Conservation (phyloP, 1,284 basidiomycete genomes). For the Ganoderma sinense region DNA sequence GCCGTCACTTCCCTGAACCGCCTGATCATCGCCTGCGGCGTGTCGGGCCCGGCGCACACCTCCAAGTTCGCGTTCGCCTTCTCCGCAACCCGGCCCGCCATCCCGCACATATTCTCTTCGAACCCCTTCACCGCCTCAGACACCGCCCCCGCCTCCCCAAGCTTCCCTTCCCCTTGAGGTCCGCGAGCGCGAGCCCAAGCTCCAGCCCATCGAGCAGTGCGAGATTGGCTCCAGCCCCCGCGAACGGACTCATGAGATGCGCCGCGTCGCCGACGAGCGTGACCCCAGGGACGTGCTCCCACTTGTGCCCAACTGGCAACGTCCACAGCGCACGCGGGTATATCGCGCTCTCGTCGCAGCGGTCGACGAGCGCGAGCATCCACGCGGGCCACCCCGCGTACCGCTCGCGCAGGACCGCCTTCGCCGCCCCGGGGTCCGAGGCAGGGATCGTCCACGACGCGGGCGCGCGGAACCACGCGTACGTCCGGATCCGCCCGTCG, state of each 20-base stretch:
- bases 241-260: conserved; percentile 55
- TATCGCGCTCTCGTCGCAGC: conserved; percentile 20
- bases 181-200: too few species aligned
- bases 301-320: conserved; percentile 21
- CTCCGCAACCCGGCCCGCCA: not conserved
- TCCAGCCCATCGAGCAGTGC: not conserved
- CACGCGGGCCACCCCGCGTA: too few species aligned
- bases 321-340: conserved; percentile 18
- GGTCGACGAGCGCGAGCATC: conserved; percentile 20
- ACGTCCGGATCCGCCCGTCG: too few species aligned
- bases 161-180: conserved; percentile 1
- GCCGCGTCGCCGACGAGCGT: conserved; percentile 54
- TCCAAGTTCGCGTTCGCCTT: not conserved
- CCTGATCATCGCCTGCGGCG: too few species aligned
- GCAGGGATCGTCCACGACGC: too few species aligned
- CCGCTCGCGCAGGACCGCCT: too few species aligned
- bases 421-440: too few species aligned
- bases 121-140: conserved; percentile 14
- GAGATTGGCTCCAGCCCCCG: conserved; percentile 53
- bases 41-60: not conserved
- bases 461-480: too few species aligned
- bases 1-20: not conserved
- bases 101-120: conserved; percentile 12
- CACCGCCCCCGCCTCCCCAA: not conserved
- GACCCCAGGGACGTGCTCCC: conserved; percentile 23